A percentile compares a stretch with the other conserved stretches of the same genome.
These are phyloP conservation scores for Talaromyces stipitatus DNA, from an alignment of 495 filamentous ascomycete genomes.

Conservation along the genomic window DNA sequence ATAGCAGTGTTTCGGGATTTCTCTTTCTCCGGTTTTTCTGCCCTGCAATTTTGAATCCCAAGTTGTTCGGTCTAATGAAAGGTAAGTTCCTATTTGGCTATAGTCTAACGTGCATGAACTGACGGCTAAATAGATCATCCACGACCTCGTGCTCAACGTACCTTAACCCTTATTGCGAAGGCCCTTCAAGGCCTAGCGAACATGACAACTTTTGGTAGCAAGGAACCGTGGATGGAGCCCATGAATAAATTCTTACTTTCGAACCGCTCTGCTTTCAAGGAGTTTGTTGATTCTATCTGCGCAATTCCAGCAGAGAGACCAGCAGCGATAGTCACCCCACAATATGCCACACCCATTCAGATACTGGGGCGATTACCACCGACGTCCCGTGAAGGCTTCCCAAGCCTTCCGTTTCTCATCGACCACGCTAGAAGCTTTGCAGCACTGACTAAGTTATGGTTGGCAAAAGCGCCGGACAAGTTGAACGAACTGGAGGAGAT, in stretches of 20 bases:
- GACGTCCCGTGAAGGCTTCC: slow-evolving; percentile 86
- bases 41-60: slow-evolving; percentile 91
- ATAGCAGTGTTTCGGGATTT: slow-evolving; percentile 95
- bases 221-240: slow-evolving; percentile 97
- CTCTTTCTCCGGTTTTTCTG: slow-evolving; percentile 95
- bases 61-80: slow-evolving; percentile 87
- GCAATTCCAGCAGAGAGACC: slow-evolving; percentile 65
- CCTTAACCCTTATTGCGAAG: slow-evolving; percentile 90
- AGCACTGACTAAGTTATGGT: slow-evolving; percentile 82
- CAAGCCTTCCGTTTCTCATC: slow-evolving; percentile 87
- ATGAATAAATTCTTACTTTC: slow-evolving; percentile 68
- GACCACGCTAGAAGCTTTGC: slow-evolving; percentile 86
- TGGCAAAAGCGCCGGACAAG: slow-evolving; percentile 46
- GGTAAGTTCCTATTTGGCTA: slow-evolving; percentile 34
- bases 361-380: slow-evolving; percentile 79
- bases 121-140: slow-evolving; percentile 71
- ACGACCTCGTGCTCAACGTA: slow-evolving; percentile 76
- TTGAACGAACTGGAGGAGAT: slow-evolving; percentile 30
- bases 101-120: slow-evolving; percentile 11
- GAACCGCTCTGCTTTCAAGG: slow-evolving; percentile 61
- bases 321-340: slow-evolving; percentile 62
- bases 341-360: slow-evolving; percentile 87
- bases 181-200: slow-evolving; percentile 93
- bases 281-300: slow-evolving; percentile 82
- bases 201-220: slow-evolving; percentile 85